These are phyloP conservation scores for Amphicarpaea edgeworthii DNA, from an alignment of 306 rosid species.

Conservation along the genomic window DNA sequence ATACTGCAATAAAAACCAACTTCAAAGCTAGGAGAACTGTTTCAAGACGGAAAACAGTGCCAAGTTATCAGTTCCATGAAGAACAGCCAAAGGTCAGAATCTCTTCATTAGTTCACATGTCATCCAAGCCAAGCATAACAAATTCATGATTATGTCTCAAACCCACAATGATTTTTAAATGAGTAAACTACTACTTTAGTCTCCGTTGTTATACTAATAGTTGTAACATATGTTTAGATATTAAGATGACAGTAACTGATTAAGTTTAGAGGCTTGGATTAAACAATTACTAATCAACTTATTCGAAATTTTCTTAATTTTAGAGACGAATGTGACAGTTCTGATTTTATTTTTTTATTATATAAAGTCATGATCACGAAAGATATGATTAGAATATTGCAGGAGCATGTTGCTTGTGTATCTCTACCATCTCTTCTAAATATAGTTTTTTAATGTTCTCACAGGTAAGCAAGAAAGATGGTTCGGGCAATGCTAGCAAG, in stretches of 20 bases:
- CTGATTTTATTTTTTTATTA: neutral
- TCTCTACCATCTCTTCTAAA: conserved; percentile 11
- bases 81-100: conserved; percentile 61
- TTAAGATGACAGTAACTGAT: neutral
- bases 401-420: conserved; percentile 19
- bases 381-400: conserved; percentile 10
- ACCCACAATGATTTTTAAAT: neutral
- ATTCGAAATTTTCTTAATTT: no score
- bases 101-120: conserved; percentile 4
- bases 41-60: conserved; percentile 66
- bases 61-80: conserved; percentile 60
- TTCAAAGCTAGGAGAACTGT: conserved; percentile 58
- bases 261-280: no score
- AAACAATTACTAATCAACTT: no score
- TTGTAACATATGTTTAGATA: neutral
- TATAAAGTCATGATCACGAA: conserved; percentile 16
- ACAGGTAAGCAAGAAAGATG: conserved; percentile 60
- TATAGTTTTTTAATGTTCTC: conserved; percentile 30
- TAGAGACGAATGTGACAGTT: no score
- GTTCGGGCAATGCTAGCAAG: conserved; percentile 48
- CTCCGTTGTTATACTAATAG: neutral
- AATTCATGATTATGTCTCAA: conserved; percentile 9
- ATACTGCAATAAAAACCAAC: conserved; percentile 48
- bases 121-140: conserved; percentile 6
- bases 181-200: neutral